phyloP scores from a whole-genome alignment of 2,329 filamentous ascomycete species.

The Fusarium fujikuroi region DNA sequence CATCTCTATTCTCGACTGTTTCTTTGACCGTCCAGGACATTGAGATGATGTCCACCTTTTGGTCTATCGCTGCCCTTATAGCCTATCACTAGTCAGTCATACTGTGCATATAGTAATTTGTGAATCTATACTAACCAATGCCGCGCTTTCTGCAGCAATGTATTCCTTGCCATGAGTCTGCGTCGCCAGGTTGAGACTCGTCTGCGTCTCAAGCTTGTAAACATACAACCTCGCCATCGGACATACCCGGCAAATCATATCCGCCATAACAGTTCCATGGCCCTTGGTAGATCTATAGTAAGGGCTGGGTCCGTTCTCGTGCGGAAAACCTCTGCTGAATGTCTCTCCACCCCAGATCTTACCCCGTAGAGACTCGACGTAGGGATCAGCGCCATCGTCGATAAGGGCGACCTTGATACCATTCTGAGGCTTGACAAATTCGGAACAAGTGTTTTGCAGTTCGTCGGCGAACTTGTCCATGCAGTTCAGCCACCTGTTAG shows the following conservation, averaged over 20 bases:
- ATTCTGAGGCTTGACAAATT: background rate
- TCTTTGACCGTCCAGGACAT: constrained; percentile 28
- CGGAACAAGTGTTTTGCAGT: background rate
- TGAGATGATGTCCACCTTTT: constrained; percentile 21
- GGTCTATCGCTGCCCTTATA: constrained; percentile 16
- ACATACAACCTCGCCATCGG: background rate
- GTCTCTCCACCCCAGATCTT: background rate
- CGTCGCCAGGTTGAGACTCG: background rate
- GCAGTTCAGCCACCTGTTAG: constrained; percentile 1
- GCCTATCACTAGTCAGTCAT: background rate
- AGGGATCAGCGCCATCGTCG: background rate
- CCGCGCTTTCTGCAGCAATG: constrained; percentile 9
- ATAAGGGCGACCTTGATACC: background rate
- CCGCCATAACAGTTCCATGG: background rate
- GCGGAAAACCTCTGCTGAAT: background rate
- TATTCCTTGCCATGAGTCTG: background rate
- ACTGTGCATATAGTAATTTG: no score
- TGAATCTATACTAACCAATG: background rate
- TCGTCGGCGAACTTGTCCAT: constrained; percentile 4
- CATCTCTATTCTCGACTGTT: background rate
- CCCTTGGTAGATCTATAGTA: background rate
- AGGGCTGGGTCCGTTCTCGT: background rate
- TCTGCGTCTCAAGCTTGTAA: constrained; percentile 25
- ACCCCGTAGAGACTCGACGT: background rate
- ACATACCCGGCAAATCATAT: background rate